These are phyloP conservation scores for Boletus rubropictus DNA, from an alignment of 768 basidiomycete species.

Conservation along the genomic window DNA sequence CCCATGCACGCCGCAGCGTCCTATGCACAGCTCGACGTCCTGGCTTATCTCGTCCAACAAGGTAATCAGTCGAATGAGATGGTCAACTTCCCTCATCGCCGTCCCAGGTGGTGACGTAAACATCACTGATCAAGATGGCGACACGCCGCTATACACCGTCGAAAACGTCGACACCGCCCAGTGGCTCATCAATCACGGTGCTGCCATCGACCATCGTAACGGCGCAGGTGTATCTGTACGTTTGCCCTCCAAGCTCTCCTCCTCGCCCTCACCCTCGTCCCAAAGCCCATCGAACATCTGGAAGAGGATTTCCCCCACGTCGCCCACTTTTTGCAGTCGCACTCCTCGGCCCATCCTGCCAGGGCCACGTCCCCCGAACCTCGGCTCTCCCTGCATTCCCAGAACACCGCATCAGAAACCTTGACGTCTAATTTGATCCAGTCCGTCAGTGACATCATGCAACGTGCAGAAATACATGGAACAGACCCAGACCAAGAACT, in stretches of 20 bases:
- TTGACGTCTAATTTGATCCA: conserved; percentile 64
- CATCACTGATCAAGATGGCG: conserved; percentile 77
- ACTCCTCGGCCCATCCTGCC: conserved; percentile 11
- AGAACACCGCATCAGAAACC: conserved; percentile 62
- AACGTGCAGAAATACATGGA: conserved; percentile 49
- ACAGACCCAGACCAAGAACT: conserved; percentile 65
- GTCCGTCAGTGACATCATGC: conserved; percentile 64
- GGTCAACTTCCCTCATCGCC: too few relatives aligned
- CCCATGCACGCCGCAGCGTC: conserved; percentile 95
- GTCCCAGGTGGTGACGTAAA: conserved; percentile 79
- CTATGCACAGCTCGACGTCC: conserved; percentile 71
- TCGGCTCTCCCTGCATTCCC: conserved; percentile 57
- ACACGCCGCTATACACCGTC: conserved; percentile 88
- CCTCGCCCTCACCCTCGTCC: conserved; percentile 6
- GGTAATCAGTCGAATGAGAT: too few relatives aligned
- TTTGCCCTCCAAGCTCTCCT: conserved; percentile 18
- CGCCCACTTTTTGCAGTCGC: conserved; percentile 52
- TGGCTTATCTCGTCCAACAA: conserved; percentile 71
- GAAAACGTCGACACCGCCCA: conserved; percentile 75
- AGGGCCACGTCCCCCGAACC: conserved; percentile 7
- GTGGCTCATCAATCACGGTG: conserved; percentile 76
- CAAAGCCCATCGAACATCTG: conserved; percentile 60
- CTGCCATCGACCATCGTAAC: conserved; percentile 57
- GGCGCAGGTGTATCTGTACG: conserved; percentile 70
- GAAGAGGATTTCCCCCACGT: conserved; percentile 67